Conservation (phyloP, 106 monocot genomes). For the Hemerocallis citrina region DNA sequence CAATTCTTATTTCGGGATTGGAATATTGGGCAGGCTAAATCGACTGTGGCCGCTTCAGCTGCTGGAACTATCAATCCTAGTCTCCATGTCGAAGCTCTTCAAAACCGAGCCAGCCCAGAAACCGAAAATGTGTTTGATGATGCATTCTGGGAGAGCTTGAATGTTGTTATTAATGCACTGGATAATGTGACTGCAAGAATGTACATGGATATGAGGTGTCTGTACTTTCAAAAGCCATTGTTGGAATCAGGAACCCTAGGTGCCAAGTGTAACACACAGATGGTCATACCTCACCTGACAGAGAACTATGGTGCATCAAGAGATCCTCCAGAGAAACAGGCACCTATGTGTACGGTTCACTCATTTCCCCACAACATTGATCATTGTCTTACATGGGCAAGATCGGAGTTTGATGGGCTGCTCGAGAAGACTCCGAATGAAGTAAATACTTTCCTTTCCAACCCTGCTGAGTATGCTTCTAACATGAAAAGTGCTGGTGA, state of each 20-base stretch:
- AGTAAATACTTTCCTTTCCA: conserved; percentile 61
- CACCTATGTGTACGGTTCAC: conserved; percentile 86
- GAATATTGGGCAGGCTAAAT: conserved; percentile 94
- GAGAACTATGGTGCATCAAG: conserved; percentile 87
- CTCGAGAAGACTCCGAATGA: conserved; percentile 71
- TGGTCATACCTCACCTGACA: conserved; percentile 87
- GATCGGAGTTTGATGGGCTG: conserved; percentile 81
- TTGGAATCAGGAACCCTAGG: conserved; percentile 84
- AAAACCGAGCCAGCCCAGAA: conserved; percentile 73
- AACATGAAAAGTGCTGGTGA: conserved; percentile 63
- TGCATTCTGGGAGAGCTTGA: conserved; percentile 67
- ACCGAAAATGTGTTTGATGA: conserved; percentile 80
- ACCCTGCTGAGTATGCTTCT: conserved; percentile 50
- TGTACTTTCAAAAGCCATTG: conserved; percentile 89
- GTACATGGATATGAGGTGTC: conserved; percentile 72
- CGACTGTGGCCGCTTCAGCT: conserved; percentile 76
- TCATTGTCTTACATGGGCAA: conserved; percentile 89
- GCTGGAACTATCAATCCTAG: conserved; percentile 59
- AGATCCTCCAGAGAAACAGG: conserved; percentile 90
- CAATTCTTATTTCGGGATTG: conserved; percentile 89
- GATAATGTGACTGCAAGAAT: conserved; percentile 84
- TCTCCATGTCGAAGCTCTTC: conserved; percentile 66
- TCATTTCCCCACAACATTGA: conserved; percentile 92
- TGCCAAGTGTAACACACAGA: conserved; percentile 81
- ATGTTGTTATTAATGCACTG: conserved; percentile 78